Evolutionary conservation across 23 red algal species (phyloP).

Genomic region (Rhodosorus marinus): DNA sequence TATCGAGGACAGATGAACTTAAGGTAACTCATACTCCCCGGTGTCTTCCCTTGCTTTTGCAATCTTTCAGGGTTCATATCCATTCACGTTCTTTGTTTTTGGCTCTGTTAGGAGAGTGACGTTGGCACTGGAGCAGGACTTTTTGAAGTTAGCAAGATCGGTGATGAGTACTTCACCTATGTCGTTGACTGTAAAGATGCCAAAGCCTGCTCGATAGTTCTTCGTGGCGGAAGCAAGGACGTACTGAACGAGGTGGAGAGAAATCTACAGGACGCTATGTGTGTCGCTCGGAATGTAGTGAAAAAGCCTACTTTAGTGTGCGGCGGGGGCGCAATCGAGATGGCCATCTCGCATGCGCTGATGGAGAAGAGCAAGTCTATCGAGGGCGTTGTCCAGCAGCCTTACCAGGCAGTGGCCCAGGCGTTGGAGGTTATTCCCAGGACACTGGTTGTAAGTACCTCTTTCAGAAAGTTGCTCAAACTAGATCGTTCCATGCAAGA

Average conservation of each 20-base stretch:
- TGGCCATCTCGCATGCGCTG: slow-evolving; percentile 57
- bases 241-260: slow-evolving; percentile 94
- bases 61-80: too few relatives aligned
- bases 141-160: slow-evolving; percentile 85
- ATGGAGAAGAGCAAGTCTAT: slow-evolving; percentile 58
- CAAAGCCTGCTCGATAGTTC: slow-evolving; percentile 74
- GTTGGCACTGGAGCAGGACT: slow-evolving; percentile 78
- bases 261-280: slow-evolving; percentile 85
- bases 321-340: slow-evolving; percentile 90
- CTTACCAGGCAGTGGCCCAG: slow-evolving; percentile 72
- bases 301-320: slow-evolving; percentile 65
- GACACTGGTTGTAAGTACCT: slow-evolving; percentile 66
- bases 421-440: slow-evolving; percentile 96
- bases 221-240: slow-evolving; percentile 89
- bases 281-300: slow-evolving; percentile 61
- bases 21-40: too few relatives aligned
- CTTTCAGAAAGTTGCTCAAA: not conserved
- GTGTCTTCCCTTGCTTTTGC: too few relatives aligned
- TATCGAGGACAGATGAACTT: slow-evolving; percentile 66
- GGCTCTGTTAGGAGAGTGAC: slow-evolving; percentile 52
- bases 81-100: not conserved
- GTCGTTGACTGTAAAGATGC: slow-evolving; percentile 66
- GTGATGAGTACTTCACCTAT: slow-evolving; percentile 95
- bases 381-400: slow-evolving; percentile 52
- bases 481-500: not conserved